Evolutionary conservation across 306 rosid genomes (phyloP).

Genomic region (Argentina anserina): DNA sequence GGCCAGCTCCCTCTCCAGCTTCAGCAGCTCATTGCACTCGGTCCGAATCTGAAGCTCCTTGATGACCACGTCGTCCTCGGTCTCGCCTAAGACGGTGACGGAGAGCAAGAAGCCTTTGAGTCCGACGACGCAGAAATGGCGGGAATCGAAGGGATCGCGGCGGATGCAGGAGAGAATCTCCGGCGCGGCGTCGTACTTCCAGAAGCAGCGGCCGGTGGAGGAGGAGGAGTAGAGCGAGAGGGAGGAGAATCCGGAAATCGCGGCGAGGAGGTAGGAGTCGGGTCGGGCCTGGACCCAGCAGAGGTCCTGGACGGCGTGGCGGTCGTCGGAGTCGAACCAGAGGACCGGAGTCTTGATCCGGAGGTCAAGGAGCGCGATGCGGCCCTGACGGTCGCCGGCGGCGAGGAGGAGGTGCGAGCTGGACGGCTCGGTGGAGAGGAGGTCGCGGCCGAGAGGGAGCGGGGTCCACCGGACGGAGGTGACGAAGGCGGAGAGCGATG

Average conservation of each 20-base stretch:
- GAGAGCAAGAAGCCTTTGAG: constrained; percentile 79
- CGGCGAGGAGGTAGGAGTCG: constrained; percentile 61
- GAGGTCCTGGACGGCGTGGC: constrained; percentile 69
- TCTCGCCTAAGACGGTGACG: constrained; percentile 55
- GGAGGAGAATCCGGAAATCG: constrained; percentile 63
- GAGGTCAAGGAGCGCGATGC: constrained; percentile 76
- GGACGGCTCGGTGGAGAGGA: constrained; percentile 80
- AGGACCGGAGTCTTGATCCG: constrained; percentile 53
- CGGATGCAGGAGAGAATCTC: constrained; percentile 72
- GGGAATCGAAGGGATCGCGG: constrained; percentile 86
- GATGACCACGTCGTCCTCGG: constrained; percentile 47
- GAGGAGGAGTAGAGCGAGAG: constrained; percentile 56
- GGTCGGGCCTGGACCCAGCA: constrained; percentile 85
- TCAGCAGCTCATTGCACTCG: constrained; percentile 51
- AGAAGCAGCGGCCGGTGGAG: constrained; percentile 67
- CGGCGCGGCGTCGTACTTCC: constrained; percentile 82
- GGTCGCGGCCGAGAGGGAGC: constrained; percentile 68
- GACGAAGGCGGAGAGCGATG: constrained; percentile 65
- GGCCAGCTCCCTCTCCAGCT: constrained; percentile 59
- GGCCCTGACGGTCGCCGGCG: constrained; percentile 86
- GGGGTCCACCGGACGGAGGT: constrained; percentile 92
- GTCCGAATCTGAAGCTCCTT: constrained; percentile 69
- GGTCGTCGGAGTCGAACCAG: constrained; percentile 65
- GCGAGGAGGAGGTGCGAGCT: constrained; percentile 85
- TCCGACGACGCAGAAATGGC: constrained; percentile 74